Base-by-base conservation (phyloP, 768 basidiomycete genomes). In the Boletus coccyginus region DNA sequence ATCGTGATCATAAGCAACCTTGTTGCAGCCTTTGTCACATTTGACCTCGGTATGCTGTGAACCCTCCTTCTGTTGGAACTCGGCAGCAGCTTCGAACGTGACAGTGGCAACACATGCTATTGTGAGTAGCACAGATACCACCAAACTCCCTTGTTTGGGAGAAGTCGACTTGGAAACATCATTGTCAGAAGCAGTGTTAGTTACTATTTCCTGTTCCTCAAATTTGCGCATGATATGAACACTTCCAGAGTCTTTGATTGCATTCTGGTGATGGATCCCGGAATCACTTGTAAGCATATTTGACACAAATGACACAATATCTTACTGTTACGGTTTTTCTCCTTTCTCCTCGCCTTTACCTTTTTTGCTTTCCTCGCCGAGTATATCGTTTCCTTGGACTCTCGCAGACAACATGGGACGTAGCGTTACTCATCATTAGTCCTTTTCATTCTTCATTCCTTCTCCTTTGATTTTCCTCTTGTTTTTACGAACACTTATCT, bases 81-180 rank as follows among this genome's bases (percentile, higher is more conserved):
- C 60, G 6, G 60, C 2, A 16, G 36, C 46, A 19, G 58, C 58
- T 43, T 62, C 66, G 3, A 46, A 41, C 0, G 56, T 58, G 24
- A 45, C 38, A 7, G 66, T 55, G 3, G 58, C 58, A 21, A 66
- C n/a, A 6, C 39, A 48, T 0, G 56, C 65, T 11, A 50, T 7
- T 4, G 57, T 56, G 4, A 68, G 45, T 31, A 55, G 10, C 13
- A 46, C 29, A 33, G 66, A 62, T 10, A 62, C 35, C 9, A 56
- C 12, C 16, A 56, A 65, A 44, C 46, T 44, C 13, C 24, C 60
- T 31, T 58, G 35, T 31, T 58, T 56, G 3, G 60, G 36, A 36
- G 52, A 9, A 53, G 27, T 43, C 11, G 46, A 9, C 42, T 33
- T 39, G 36, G 49, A 33, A 13, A 7, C 6, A 33, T 36, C 21